Percentiles rank a stretch among this genome's conserved stretches.
phyloP scores from a whole-genome alignment of 2,329 filamentous ascomycete species.

The Botrytis aclada region DNA sequence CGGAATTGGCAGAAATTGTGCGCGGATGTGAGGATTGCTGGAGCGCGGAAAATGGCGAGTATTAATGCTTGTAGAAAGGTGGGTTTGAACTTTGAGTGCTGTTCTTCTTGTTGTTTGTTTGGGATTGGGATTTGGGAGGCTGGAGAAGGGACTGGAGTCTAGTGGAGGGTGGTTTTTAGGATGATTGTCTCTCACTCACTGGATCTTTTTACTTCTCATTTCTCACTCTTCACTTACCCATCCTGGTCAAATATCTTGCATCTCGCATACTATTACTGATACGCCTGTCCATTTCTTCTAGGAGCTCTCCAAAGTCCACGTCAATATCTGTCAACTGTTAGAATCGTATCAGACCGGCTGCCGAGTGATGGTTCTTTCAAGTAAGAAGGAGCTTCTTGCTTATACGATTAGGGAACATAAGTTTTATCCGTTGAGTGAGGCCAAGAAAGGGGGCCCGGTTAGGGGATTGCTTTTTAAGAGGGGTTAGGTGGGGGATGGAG shows the following conservation, averaged over 20 bases:
- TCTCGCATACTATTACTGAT: neutral
- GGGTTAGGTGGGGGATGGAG: neutral
- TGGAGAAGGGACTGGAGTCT: neutral
- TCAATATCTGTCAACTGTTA: neutral
- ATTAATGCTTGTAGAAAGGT: neutral
- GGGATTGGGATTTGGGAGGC: neutral
- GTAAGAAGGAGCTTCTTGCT: neutral
- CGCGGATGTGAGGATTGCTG: neutral
- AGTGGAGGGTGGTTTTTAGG: neutral
- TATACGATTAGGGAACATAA: neutral
- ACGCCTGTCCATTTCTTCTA: neutral
- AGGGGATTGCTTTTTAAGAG: neutral
- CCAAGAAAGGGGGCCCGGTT: neutral
- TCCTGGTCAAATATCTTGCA: neutral
- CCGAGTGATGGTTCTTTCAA: neutral
- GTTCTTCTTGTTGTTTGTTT: neutral
- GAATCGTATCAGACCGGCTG: too few relatives aligned
- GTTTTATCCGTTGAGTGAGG: neutral
- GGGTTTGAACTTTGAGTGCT: neutral
- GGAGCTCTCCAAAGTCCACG: neutral
- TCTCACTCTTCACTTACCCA: neutral
- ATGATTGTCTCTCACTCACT: neutral
- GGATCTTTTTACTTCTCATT: neutral
- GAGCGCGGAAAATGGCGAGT: neutral
- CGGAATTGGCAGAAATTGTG: slow-evolving; percentile 15